Conservation (phyloP, 2,329 filamentous ascomycete species). For the Bisporella sp. region DNA sequence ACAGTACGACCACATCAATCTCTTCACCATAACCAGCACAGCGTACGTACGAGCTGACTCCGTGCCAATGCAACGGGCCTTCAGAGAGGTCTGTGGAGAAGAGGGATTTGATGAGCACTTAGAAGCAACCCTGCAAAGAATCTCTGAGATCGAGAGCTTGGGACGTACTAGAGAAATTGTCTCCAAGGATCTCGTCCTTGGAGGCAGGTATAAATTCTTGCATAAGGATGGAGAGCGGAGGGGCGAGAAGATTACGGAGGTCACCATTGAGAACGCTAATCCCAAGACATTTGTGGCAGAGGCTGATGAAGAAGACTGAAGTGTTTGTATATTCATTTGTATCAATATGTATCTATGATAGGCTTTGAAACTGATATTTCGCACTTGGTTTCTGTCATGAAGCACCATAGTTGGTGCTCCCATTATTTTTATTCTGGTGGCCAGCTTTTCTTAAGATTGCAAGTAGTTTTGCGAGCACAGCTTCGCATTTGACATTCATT, state of each 20-base stretch:
- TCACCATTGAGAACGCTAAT: conserved; percentile 17
- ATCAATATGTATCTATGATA: too few species aligned
- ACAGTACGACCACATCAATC: conserved; percentile 84
- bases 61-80: conserved; percentile 93
- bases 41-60: conserved; percentile 87
- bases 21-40: conserved; percentile 86
- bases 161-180: conserved; percentile 92
- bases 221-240: conserved; percentile 19
- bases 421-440: too few species aligned
- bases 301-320: conserved; percentile 9
- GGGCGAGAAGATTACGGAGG: conserved; percentile 20
- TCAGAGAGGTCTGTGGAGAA: conserved; percentile 71
- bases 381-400: too few species aligned
- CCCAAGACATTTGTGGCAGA: neutral
- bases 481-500: too few species aligned
- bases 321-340: too few species aligned
- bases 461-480: too few species aligned
- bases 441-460: too few species aligned
- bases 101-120: conserved; percentile 77
- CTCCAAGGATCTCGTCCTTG: conserved; percentile 85
- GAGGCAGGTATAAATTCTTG: conserved; percentile 68
- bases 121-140: conserved; percentile 75
- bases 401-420: too few species aligned
- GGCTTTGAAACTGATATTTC: too few species aligned
- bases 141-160: conserved; percentile 86